Conservation (phyloP, 331 rosid genomes). For the Phaseolus coccineus region DNA sequence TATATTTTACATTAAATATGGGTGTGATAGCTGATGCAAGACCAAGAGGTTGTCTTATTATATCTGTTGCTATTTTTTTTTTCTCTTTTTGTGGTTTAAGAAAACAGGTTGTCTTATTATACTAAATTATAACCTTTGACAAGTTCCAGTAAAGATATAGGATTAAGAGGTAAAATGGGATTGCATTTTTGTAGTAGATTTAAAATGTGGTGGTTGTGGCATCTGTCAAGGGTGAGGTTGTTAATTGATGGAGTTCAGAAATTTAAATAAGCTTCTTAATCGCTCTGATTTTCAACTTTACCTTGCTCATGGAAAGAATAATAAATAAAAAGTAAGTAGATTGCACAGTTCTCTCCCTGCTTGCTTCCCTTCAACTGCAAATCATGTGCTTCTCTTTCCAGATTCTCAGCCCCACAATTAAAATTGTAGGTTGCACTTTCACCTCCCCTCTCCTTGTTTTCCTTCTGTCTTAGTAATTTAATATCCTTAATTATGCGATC, state of each 20-base stretch:
- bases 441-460: background rate
- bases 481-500: too few relatives aligned
- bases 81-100: background rate
- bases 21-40: constrained; percentile 33
- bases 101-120: background rate
- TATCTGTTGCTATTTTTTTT: constrained; percentile 3
- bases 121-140: constrained; percentile 15
- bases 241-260: constrained; percentile 2
- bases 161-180: constrained; percentile 8
- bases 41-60: background rate
- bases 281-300: background rate
- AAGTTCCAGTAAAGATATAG: background rate
- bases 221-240: background rate
- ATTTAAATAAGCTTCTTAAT: background rate
- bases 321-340: background rate
- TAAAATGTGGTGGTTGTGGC: background rate
- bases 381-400: background rate
- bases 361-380: background rate
- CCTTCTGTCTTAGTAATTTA: too few relatives aligned
- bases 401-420: background rate
- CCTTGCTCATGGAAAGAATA: background rate
- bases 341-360: background rate
- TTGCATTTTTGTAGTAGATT: constrained; percentile 15
- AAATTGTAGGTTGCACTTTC: background rate
- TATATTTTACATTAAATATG: constrained; percentile 5